Evolutionary conservation across 768 basidiomycete genomes (phyloP).

Genomic region (Agrocybe chaxingu): DNA sequence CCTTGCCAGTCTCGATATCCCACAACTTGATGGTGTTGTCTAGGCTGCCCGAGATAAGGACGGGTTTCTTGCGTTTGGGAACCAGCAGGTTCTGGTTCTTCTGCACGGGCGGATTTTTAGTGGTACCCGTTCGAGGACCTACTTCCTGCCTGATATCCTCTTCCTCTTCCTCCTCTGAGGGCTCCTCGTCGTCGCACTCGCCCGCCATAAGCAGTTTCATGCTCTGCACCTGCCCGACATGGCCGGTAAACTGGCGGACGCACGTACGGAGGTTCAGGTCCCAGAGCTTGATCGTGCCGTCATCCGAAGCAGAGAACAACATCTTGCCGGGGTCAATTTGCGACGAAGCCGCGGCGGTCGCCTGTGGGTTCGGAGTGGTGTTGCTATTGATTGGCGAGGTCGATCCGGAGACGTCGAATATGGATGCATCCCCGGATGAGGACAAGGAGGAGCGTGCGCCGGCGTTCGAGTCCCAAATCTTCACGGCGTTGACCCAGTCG

Average conservation of each 20-base stretch:
- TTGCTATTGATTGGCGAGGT: slow-evolving; percentile 19
- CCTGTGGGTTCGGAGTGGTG: not conserved
- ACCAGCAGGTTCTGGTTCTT: slow-evolving; percentile 6
- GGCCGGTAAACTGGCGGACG: slow-evolving; percentile 80
- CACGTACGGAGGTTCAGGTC: slow-evolving; percentile 81
- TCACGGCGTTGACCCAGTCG: slow-evolving; percentile 96
- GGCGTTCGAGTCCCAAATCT: slow-evolving; percentile 78
- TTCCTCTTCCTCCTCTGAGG: slow-evolving; percentile 16
- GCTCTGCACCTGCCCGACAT: slow-evolving; percentile 93
- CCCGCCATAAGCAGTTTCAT: slow-evolving; percentile 75
- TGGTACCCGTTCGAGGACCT: not conserved
- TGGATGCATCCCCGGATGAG: slow-evolving; percentile 23
- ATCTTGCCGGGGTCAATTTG: slow-evolving; percentile 84
- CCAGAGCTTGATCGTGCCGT: slow-evolving; percentile 92
- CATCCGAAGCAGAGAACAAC: slow-evolving; percentile 96
- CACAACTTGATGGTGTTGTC: slow-evolving; percentile 96
- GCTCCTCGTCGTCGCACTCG: slow-evolving; percentile 38
- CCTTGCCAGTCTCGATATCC: slow-evolving; percentile 87
- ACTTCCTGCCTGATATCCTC: slow-evolving; percentile 5
- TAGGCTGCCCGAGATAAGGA: slow-evolving; percentile 85
- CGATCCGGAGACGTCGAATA: slow-evolving; percentile 33
- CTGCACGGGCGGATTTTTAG: slow-evolving; percentile 1
- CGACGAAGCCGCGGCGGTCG: slow-evolving; percentile 22
- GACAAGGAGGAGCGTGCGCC: slow-evolving; percentile 19
- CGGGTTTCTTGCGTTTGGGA: slow-evolving; percentile 48